phyloP scores from a whole-genome alignment of 2,329 filamentous ascomycete genomes.

The Sphaceloma murrayae region DNA sequence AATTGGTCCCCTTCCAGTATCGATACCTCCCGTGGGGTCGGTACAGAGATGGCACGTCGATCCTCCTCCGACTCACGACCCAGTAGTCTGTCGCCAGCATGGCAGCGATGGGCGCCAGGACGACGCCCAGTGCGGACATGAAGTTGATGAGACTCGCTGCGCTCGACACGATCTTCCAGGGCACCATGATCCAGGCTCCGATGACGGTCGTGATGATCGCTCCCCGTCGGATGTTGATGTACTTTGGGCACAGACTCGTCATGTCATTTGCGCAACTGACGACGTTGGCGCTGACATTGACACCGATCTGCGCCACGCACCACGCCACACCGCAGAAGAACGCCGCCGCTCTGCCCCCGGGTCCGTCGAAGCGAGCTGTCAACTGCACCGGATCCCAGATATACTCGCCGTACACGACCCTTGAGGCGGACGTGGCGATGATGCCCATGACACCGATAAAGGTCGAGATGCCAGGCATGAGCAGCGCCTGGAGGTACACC shows the following conservation, averaged over 20 bases:
- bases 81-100: slow-evolving; percentile 54
- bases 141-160: slow-evolving; percentile 46
- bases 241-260: slow-evolving; percentile 42
- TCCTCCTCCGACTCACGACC: slow-evolving; percentile 42
- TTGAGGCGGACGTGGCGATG: slow-evolving; percentile 47
- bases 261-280: slow-evolving; percentile 47
- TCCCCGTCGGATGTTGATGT: slow-evolving; percentile 36
- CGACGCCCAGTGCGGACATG: slow-evolving; percentile 56
- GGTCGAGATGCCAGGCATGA: slow-evolving; percentile 44
- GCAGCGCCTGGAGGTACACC: slow-evolving; percentile 31
- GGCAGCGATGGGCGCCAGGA: slow-evolving; percentile 53
- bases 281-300: slow-evolving; percentile 45
- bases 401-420: slow-evolving; percentile 44
- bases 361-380: slow-evolving; percentile 26
- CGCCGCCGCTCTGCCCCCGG: slow-evolving; percentile 26
- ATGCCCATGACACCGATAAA: slow-evolving; percentile 45
- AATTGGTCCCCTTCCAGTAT: slow-evolving; percentile 48
- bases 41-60: slow-evolving; percentile 40
- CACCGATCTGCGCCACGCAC: slow-evolving; percentile 47
- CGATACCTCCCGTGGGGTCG: slow-evolving; percentile 41
- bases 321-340: slow-evolving; percentile 28
- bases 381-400: slow-evolving; percentile 29
- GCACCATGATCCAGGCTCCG: slow-evolving; percentile 48
- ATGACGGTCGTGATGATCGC: slow-evolving; percentile 40
- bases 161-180: slow-evolving; percentile 55